Evolutionary conservation across 2,329 filamentous ascomycete genomes (phyloP).

Genomic region (Xylariaceae sp.): DNA sequence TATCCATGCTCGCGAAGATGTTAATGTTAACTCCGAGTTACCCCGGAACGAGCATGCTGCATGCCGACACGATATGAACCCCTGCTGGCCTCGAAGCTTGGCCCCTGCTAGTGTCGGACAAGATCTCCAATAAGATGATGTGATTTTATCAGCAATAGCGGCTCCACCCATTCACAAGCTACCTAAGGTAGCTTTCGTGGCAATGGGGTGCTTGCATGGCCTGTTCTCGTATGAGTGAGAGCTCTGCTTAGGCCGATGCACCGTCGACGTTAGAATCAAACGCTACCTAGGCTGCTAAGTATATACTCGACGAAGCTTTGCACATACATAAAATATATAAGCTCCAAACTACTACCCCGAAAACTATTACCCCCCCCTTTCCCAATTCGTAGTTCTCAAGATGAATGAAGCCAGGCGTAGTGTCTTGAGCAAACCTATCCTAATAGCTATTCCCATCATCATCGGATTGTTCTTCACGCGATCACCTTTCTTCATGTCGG

Average conservation of each 20-base stretch:
- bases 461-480: conserved; percentile 42
- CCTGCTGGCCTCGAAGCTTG: too few relatives aligned
- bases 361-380: not conserved
- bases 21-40: not conserved
- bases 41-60: too few relatives aligned
- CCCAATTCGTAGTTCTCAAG: conserved; percentile 2
- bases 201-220: not conserved
- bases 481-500: conserved; percentile 45
- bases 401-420: conserved; percentile 22
- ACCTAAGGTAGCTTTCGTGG: not conserved
- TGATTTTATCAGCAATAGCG: not conserved
- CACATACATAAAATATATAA: not conserved
- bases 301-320: not conserved
- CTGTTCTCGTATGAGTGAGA: not conserved
- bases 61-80: not conserved
- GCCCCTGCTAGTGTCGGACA: not conserved
- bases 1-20: too few relatives aligned
- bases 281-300: not conserved
- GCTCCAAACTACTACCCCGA: not conserved
- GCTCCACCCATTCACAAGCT: not conserved
- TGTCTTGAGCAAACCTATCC: conserved; percentile 35
- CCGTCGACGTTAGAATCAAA: not conserved
- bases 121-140: not conserved
- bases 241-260: not conserved
- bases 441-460: conserved; percentile 38